These are phyloP conservation scores for Rubia tinctorum DNA, from an alignment of 305 asterid species.

Conservation along the genomic window DNA sequence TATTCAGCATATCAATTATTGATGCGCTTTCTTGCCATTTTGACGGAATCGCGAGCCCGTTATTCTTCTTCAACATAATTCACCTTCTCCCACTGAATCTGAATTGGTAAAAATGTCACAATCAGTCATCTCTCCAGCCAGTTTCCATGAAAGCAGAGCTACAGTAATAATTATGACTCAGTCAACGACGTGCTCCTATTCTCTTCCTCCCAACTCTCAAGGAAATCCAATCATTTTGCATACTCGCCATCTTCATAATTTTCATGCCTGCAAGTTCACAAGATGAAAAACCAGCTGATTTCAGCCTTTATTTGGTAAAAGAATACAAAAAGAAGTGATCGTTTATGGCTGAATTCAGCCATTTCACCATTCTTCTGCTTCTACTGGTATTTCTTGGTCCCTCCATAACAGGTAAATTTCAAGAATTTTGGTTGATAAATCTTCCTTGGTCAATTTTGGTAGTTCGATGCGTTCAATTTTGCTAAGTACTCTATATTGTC, in stretches of 20 bases:
- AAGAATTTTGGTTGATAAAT: neutral
- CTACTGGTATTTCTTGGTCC: conserved; percentile 8
- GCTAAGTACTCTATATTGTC: neutral
- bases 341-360: conserved; percentile 20
- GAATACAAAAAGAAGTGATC: neutral
- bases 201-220: neutral
- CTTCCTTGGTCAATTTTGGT: neutral
- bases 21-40: too few species aligned
- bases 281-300: neutral
- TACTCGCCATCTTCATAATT: neutral
- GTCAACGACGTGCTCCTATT: neutral
- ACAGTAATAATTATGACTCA: neutral
- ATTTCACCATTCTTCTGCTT: conserved; percentile 16
- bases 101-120: neutral
- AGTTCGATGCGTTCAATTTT: neutral
- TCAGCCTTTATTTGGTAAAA: neutral
- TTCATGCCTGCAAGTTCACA: neutral
- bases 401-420: conserved; percentile 25
- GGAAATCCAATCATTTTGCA: neutral
- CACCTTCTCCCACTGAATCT: neutral
- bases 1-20: too few species aligned
- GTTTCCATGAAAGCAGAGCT: neutral
- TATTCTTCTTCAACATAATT: too few species aligned
- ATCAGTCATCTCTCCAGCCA: neutral
- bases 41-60: too few species aligned